Base-by-base conservation (phyloP, 1,284 basidiomycete genomes). In the Phylloboletellus chloephorus region DNA sequence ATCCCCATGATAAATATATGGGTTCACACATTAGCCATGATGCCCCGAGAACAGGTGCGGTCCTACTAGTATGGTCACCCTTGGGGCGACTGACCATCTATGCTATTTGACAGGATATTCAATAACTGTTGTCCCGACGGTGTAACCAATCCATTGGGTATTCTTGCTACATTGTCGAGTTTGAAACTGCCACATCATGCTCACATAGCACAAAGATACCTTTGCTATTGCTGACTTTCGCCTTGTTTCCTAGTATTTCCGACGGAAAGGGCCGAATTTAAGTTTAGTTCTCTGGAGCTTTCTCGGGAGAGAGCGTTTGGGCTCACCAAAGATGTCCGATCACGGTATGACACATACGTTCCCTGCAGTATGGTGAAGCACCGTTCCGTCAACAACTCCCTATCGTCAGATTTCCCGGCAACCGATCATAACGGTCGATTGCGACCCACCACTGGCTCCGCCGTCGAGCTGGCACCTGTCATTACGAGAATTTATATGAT, bases 301-400 rank as follows among this genome's bases (percentile, higher is more conserved):
- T 15, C 16, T 37, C 17, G 3, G 22, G 10, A 12, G 7, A 11
- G 6, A 24, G 7, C n/a, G 12, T 21, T 19, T 7, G 23, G 7
- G 31, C 37, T 12, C 10, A 28, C 13, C 29, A 32, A 39, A 48
- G 20, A 37, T 15, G 19, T 24, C 36, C 40, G 29, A 50, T 50
- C 40, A 50, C 23, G 25, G 23, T 33, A n/a, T 33, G 26, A 35
- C 17, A 47, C 25, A 19, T 30, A 19, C 20, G 15, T 30, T 16
- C 6, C 28, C 10, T 10, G 23, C 23, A 10, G 23, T 29, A 30
- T 42, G 25, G 13, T 10, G 31, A 34, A 39, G 39, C 11, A 43
- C 15, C 9, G n/a, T 11, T 36, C 17, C 20, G 12, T 39, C 32
- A 26, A 13, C 19, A 20, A 26, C 6, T 19, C 13, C 24, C 22